Conservation (phyloP, 169 alveolate species). For the Plasmodium vinckei region DNA sequence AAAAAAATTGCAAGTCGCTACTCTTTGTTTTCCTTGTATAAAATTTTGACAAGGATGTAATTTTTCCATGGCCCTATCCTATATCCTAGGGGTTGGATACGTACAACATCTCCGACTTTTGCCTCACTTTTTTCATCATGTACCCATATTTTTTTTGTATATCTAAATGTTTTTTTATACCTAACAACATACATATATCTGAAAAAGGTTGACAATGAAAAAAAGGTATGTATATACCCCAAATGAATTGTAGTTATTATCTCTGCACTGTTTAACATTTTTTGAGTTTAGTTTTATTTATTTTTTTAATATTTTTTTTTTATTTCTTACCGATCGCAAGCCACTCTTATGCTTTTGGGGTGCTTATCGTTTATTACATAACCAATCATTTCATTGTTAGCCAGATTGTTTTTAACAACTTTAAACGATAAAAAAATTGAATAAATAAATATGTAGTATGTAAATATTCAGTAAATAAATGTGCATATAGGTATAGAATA, state of each 20-base stretch:
- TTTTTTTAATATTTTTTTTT: not conserved
- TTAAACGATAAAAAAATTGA: constrained; percentile 12
- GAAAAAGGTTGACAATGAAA: constrained; percentile 1
- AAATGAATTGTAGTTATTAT: not conserved
- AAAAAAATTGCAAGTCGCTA: not conserved
- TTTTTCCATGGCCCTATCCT: constrained; percentile 89
- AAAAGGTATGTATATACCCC: not conserved
- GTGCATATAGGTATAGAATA: too few relatives aligned
- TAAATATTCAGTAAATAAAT: not conserved
- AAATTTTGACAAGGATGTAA: constrained; percentile 82
- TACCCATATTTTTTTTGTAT: constrained; percentile 92
- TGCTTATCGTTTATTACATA: constrained; percentile 94
- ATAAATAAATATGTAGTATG: constrained; percentile 4
- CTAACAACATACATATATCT: constrained; percentile 93
- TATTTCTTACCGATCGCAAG: constrained; percentile 88
- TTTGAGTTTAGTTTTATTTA: not conserved
- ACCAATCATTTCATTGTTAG: constrained; percentile 91
- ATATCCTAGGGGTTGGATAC: constrained; percentile 93
- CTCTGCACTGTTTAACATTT: not conserved
- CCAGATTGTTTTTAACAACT: constrained; percentile 89
- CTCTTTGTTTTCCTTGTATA: constrained; percentile 80
- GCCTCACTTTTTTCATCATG: constrained; percentile 91
- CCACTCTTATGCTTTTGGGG: constrained; percentile 92
- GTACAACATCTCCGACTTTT: constrained; percentile 90
- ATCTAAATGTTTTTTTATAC: constrained; percentile 90